Evolutionary conservation across 768 basidiomycete species (phyloP).

Genomic region (Mycena belliarum): DNA sequence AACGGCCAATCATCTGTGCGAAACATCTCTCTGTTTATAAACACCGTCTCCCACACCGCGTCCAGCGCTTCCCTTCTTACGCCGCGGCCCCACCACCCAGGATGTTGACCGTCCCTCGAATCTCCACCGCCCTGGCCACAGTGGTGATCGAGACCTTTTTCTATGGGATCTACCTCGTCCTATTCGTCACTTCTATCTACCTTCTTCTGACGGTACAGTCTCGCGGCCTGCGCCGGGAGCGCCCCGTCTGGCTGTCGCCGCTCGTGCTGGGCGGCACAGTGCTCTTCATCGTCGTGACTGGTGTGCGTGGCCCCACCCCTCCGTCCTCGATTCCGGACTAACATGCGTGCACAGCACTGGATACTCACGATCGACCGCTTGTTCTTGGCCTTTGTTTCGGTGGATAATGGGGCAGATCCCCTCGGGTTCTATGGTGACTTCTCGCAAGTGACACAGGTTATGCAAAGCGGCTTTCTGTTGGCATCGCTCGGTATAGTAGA

Average conservation of each 20-base stretch:
- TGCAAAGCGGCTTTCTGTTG: conserved; percentile 1
- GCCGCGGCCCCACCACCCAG: neutral
- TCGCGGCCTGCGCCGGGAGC: neutral
- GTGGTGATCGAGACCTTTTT: conserved; percentile 15
- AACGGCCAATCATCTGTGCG: neutral
- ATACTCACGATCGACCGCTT: neutral
- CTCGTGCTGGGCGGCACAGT: conserved; percentile 2
- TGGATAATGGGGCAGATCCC: neutral
- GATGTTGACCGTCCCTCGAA: conserved; percentile 19
- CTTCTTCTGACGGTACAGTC: conserved; percentile 4
- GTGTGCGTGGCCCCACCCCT: neutral
- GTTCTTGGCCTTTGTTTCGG: neutral
- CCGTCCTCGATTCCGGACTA: too few relatives aligned
- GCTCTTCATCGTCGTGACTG: conserved; percentile 5
- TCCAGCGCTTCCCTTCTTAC: neutral
- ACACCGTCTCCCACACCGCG: neutral
- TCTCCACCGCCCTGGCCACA: conserved; percentile 7
- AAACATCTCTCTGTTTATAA: neutral
- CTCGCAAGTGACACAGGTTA: neutral
- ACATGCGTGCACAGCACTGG: too few relatives aligned
- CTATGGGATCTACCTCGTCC: conserved; percentile 10
- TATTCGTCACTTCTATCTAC: conserved; percentile 6
- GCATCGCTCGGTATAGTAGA: conserved; percentile 2
- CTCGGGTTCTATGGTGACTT: conserved; percentile 1
- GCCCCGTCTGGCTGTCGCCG: conserved; percentile 10